phyloP scores from a whole-genome alignment of 2,329 filamentous ascomycete genomes.

The Aspergillus piperis region DNA sequence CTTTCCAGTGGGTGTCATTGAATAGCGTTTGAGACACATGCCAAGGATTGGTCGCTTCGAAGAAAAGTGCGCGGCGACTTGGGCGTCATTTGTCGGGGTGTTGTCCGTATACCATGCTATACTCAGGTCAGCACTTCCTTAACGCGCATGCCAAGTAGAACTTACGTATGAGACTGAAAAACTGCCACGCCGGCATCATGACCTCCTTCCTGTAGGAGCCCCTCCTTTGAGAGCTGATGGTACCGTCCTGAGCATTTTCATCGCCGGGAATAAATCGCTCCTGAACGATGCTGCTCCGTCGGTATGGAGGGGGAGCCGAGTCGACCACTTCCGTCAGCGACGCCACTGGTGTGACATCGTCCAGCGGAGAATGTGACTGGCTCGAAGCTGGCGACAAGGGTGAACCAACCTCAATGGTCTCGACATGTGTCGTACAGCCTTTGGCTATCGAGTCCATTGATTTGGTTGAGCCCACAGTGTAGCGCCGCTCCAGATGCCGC shows the following conservation, averaged over 20 bases:
- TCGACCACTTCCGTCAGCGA: slow-evolving; percentile 30
- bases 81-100: slow-evolving; percentile 65
- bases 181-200: slow-evolving; percentile 95
- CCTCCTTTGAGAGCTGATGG: slow-evolving; percentile 33
- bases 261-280: slow-evolving; percentile 50
- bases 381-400: slow-evolving; percentile 39
- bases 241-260: slow-evolving; percentile 38
- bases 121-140: slow-evolving; percentile 34
- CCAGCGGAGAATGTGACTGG: slow-evolving; percentile 23
- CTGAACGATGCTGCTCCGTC: slow-evolving; percentile 46
- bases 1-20: slow-evolving; percentile 67
- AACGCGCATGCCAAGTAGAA: slow-evolving; percentile 19
- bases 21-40: slow-evolving; percentile 90
- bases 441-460: slow-evolving; percentile 42
- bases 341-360: slow-evolving; percentile 27
- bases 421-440: slow-evolving; percentile 42
- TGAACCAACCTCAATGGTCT: slow-evolving; percentile 45
- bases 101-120: slow-evolving; percentile 82
- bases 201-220: slow-evolving; percentile 71
- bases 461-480: slow-evolving; percentile 54
- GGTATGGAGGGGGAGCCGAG: slow-evolving; percentile 28
- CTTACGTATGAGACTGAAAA: slow-evolving; percentile 89
- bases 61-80: slow-evolving; percentile 86
- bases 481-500: slow-evolving; percentile 66
- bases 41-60: slow-evolving; percentile 81